Percentiles rank a stretch among this genome's conserved stretches.
These are phyloP conservation scores for Fusarium multiceps DNA, from an alignment of 2,329 filamentous ascomycete species.

Conservation along the genomic window DNA sequence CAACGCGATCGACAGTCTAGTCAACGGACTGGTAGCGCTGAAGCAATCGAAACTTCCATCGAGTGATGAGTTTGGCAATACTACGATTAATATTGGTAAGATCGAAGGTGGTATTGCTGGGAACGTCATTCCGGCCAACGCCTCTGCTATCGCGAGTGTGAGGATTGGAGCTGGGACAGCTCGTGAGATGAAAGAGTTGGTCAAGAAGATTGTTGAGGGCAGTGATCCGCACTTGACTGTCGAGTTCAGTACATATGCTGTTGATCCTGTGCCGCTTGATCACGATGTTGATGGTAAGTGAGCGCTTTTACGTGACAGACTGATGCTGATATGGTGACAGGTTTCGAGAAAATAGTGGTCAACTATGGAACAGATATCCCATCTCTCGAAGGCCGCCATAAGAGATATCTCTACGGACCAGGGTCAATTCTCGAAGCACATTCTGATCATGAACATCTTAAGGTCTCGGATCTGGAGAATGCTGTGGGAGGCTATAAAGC, in stretches of 20 bases:
- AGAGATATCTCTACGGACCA: slow-evolving; percentile 9
- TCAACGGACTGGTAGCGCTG: background rate
- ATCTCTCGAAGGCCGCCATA: background rate
- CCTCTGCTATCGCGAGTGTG: background rate
- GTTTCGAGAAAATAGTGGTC: slow-evolving; percentile 1
- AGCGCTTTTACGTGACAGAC: rapidly evolving
- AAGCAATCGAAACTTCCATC: background rate
- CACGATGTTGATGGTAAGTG: slow-evolving; percentile 3
- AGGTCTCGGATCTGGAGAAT: background rate
- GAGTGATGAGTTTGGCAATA: slow-evolving; percentile 3
- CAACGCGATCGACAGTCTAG: slow-evolving; percentile 15
- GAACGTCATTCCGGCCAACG: background rate
- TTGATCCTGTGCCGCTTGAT: background rate
- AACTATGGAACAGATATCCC: slow-evolving; percentile 14
- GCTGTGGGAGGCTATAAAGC: background rate
- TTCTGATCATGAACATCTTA: slow-evolving; percentile 18
- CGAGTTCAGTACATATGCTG: background rate
- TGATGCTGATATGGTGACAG: background rate
- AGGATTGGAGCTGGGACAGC: slow-evolving; percentile 7
- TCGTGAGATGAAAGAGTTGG: background rate
- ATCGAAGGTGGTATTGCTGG: background rate
- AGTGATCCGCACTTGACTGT: background rate
- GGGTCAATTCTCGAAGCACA: slow-evolving; percentile 12
- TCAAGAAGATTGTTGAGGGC: background rate
- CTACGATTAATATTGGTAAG: background rate